Percentiles rank a stretch among this genome's conserved stretches.
phyloP scores from a whole-genome alignment of 371 early-diverging fungal genomes.

The Rhizopus arrhizus region DNA sequence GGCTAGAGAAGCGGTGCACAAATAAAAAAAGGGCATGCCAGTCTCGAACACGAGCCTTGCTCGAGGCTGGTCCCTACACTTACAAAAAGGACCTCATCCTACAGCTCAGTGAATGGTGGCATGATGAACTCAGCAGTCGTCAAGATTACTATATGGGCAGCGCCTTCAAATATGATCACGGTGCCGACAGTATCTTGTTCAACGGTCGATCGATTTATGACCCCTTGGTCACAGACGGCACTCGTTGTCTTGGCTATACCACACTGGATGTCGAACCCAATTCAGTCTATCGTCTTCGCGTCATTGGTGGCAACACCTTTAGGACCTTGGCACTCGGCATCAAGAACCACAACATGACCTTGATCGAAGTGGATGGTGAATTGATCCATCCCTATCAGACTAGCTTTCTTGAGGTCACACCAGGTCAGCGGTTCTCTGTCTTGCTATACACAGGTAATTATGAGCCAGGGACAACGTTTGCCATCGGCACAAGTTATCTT shows the following conservation, averaged over 20 bases:
- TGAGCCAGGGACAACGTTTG: slow-evolving; percentile 23
- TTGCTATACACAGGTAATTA: slow-evolving; percentile 25
- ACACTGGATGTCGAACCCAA: slow-evolving; percentile 41
- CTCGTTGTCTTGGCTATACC: slow-evolving; percentile 32
- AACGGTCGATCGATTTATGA: slow-evolving; percentile 44
- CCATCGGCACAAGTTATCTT: slow-evolving; percentile 29
- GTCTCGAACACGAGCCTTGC: not conserved
- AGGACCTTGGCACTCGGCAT: slow-evolving; percentile 41
- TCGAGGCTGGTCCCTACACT: slow-evolving; percentile 35
- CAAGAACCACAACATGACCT: slow-evolving; percentile 44
- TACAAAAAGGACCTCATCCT: slow-evolving; percentile 52
- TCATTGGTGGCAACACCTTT: slow-evolving; percentile 43
- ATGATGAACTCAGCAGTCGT: slow-evolving; percentile 24
- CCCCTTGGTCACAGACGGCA: not conserved
- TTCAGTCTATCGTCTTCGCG: slow-evolving; percentile 40
- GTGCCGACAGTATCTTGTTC: slow-evolving; percentile 44
- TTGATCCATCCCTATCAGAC: slow-evolving; percentile 24
- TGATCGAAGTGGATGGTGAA: slow-evolving; percentile 53
- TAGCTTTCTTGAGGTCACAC: slow-evolving; percentile 27
- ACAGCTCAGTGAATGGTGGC: slow-evolving; percentile 53
- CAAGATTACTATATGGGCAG: slow-evolving; percentile 29
- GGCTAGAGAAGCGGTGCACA: not conserved
- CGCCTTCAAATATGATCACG: slow-evolving; percentile 27
- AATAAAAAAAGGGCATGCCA: no score
- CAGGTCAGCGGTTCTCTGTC: slow-evolving; percentile 37